phyloP scores from a whole-genome alignment of 371 early-diverging fungal species.

The Mucor mucedo region DNA sequence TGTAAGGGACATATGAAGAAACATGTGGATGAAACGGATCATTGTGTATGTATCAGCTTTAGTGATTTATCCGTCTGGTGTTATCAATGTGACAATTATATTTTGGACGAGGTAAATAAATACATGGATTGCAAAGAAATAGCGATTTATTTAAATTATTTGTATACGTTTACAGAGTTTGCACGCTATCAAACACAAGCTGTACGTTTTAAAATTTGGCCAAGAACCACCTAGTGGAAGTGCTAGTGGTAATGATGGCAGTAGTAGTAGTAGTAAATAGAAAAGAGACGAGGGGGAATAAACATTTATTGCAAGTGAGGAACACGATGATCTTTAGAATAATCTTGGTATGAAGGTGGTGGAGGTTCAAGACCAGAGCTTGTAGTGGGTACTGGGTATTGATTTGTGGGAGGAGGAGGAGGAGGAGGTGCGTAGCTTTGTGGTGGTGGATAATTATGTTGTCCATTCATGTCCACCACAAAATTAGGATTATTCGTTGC shows the following conservation, averaged over 20 bases:
- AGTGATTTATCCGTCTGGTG: conserved; percentile 43
- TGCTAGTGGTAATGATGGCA: not conserved
- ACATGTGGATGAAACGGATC: conserved; percentile 15
- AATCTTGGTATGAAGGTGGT: conserved; percentile 39
- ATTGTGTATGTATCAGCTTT: conserved; percentile 36
- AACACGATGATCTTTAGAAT: conserved; percentile 31
- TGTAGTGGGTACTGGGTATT: conserved; percentile 3
- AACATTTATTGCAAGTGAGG: not conserved
- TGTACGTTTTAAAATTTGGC: conserved; percentile 31
- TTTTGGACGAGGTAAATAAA: conserved; percentile 25
- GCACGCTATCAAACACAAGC: conserved; percentile 10
- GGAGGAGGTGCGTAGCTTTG: conserved; percentile 13
- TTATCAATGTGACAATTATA: conserved; percentile 30
- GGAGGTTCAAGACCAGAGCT: conserved; percentile 17
- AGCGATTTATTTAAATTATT: not conserved
- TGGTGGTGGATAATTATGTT: conserved; percentile 4
- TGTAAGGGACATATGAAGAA: conserved; percentile 33
- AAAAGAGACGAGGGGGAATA: not conserved
- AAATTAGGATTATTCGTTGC: not conserved
- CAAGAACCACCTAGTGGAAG: conserved; percentile 9
- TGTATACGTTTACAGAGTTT: not conserved
- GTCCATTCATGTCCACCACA: conserved; percentile 23
- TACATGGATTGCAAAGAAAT: not conserved
- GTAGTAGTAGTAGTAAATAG: not conserved
- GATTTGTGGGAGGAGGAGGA: not conserved